phyloP scores from a whole-genome alignment of 1,139 yeast species.

The Candida frijolesensis region DNA sequence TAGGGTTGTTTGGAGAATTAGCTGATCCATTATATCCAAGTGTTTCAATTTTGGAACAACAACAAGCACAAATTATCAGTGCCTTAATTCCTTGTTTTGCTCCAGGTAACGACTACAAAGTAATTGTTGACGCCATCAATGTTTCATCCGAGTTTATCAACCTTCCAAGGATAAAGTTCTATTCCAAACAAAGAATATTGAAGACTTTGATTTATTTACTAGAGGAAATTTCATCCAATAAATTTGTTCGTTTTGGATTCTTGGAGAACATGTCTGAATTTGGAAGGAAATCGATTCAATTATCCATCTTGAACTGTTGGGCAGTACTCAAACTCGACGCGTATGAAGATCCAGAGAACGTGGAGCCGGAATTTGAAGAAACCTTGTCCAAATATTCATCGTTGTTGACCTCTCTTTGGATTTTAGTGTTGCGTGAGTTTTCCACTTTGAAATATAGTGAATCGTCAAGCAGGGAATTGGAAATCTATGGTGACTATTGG shows the following conservation, averaged over 20 bases:
- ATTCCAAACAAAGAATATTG: conserved; percentile 63
- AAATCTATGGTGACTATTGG: conserved; percentile 71
- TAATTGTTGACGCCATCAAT: conserved; percentile 76
- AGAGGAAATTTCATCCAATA: conserved; percentile 57
- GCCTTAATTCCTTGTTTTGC: conserved; percentile 91
- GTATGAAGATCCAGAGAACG: conserved; percentile 32
- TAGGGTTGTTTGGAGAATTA: conserved; percentile 54
- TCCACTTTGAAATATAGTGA: conserved; percentile 65
- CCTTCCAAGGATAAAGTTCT: conserved; percentile 47
- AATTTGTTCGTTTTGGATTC: conserved; percentile 44
- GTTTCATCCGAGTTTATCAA: conserved; percentile 78
- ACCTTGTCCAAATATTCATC: conserved; percentile 63
- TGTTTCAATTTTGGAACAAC: conserved; percentile 79
- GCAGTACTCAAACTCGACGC: conserved; percentile 68
- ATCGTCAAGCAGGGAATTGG: conserved; percentile 51
- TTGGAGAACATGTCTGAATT: conserved; percentile 48
- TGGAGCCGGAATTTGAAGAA: conserved; percentile 35
- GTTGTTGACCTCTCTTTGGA: conserved; percentile 76
- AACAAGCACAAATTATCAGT: conserved; percentile 91
- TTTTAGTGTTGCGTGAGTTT: conserved; percentile 70
- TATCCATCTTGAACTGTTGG: conserved; percentile 86
- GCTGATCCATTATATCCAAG: conserved; percentile 77
- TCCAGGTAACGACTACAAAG: conserved; percentile 67
- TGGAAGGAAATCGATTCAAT: conserved; percentile 65
- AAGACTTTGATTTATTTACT: conserved; percentile 68